phyloP scores from a whole-genome alignment of 352 stramenopile species.

The Phytophthora foliorum region DNA sequence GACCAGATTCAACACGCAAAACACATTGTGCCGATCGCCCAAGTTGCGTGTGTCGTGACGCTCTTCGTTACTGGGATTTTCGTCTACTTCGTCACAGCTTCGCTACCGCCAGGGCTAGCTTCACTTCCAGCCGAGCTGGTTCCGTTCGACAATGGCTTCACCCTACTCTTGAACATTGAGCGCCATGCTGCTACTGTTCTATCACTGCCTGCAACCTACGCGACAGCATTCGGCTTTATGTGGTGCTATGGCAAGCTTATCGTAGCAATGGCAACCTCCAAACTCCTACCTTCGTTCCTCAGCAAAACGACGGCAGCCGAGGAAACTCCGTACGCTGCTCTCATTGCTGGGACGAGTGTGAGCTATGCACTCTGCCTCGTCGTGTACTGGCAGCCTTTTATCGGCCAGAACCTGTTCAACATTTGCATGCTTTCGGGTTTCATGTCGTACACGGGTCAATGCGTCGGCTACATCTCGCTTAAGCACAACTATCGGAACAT shows the following conservation, averaged over 20 bases:
- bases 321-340: constrained; percentile 33
- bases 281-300: constrained; percentile 46
- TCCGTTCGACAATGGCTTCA: constrained; percentile 51
- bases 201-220: constrained; percentile 60
- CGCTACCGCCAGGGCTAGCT: constrained; percentile 40
- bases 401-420: constrained; percentile 43
- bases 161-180: constrained; percentile 33
- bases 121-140: constrained; percentile 31
- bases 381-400: constrained; percentile 34
- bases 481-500: constrained; percentile 57
- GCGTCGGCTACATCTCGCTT: constrained; percentile 53
- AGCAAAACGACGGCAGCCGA: constrained; percentile 17
- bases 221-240: constrained; percentile 63
- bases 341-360: constrained; percentile 33
- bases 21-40: constrained; percentile 44
- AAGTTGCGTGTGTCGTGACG: constrained; percentile 52
- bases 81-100: constrained; percentile 46
- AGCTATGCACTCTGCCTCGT: constrained; percentile 51
- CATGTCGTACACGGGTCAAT: constrained; percentile 55
- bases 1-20: constrained; percentile 54
- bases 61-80: constrained; percentile 50
- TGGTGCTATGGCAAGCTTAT: constrained; percentile 69
- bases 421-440: constrained; percentile 50
- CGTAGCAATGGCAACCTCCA: constrained; percentile 53
- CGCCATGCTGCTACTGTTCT: constrained; percentile 37